phyloP scores from a whole-genome alignment of 2,329 filamentous ascomycete genomes.

The Hypoxylon sp. region DNA sequence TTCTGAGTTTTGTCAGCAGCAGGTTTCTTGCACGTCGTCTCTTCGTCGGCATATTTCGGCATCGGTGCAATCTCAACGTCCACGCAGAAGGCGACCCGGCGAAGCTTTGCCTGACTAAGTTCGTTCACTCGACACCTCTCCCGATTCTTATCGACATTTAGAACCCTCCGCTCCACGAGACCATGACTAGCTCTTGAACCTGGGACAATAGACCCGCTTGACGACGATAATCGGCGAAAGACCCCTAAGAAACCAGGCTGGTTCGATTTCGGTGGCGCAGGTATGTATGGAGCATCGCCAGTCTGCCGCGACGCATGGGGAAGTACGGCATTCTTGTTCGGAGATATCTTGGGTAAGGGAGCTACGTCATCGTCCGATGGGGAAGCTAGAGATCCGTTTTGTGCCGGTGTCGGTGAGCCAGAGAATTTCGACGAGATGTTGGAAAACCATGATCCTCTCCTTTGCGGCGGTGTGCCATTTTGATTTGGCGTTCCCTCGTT shows the following conservation, averaged over 20 bases:
- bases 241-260: slow-evolving; percentile 85
- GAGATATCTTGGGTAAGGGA: slow-evolving; percentile 64
- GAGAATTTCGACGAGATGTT: slow-evolving; percentile 95
- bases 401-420: slow-evolving; percentile 62
- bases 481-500: slow-evolving; percentile 51
- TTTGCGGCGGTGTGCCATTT: slow-evolving; percentile 58
- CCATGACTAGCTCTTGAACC: slow-evolving; percentile 71
- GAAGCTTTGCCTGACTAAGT: slow-evolving; percentile 83
- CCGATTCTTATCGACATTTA: slow-evolving; percentile 87
- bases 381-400: slow-evolving; percentile 50
- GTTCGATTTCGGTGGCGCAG: slow-evolving; percentile 78
- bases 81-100: slow-evolving; percentile 93
- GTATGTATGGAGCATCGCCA: slow-evolving; percentile 78
- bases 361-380: slow-evolving; percentile 58
- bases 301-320: slow-evolving; percentile 69
- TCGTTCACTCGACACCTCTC: slow-evolving; percentile 85
- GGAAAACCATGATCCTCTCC: slow-evolving; percentile 91
- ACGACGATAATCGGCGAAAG: slow-evolving; percentile 84
- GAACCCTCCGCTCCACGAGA: slow-evolving; percentile 81
- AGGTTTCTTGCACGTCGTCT: slow-evolving; percentile 64
- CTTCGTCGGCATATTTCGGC: slow-evolving; percentile 80
- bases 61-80: slow-evolving; percentile 96
- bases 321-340: slow-evolving; percentile 72
- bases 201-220: slow-evolving; percentile 66
- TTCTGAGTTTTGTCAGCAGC: slow-evolving; percentile 71